These are phyloP conservation scores for Xylariaceae sp. DNA, from an alignment of 2,329 filamentous ascomycete genomes.

Conservation along the genomic window DNA sequence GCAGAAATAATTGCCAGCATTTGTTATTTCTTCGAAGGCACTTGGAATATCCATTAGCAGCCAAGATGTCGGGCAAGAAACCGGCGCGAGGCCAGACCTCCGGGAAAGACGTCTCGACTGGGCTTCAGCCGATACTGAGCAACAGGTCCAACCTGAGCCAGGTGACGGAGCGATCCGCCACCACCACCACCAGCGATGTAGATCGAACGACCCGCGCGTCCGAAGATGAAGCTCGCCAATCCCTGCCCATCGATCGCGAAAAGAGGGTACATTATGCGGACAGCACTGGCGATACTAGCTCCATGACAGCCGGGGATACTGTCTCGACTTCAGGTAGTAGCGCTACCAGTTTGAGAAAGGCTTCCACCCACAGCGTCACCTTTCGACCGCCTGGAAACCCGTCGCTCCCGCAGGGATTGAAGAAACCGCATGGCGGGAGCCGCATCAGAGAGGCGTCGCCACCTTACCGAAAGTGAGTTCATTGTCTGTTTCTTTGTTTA, in stretches of 20 bases:
- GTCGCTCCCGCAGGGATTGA: conserved; percentile 43
- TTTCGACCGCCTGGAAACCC: conserved; percentile 43
- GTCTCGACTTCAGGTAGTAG: conserved; percentile 34
- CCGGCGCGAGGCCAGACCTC: conserved; percentile 24
- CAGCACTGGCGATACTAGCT: conserved; percentile 31
- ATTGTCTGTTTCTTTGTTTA: neutral
- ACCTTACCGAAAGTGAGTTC: conserved; percentile 44
- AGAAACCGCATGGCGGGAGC: conserved; percentile 40
- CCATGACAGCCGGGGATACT: conserved; percentile 34
- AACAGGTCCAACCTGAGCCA: conserved; percentile 23
- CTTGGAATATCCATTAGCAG: conserved; percentile 11
- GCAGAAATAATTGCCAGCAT: conserved; percentile 23
- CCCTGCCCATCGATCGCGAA: conserved; percentile 14
- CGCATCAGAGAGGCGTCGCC: conserved; percentile 45
- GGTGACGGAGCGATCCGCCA: conserved; percentile 15
- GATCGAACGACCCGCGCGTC: conserved; percentile 13
- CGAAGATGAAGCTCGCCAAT: conserved; percentile 13
- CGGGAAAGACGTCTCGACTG: conserved; percentile 27
- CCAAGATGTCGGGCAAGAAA: conserved; percentile 27
- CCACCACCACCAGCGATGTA: conserved; percentile 9
- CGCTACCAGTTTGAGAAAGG: conserved; percentile 37
- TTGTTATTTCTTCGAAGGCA: conserved; percentile 9
- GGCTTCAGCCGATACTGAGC: conserved; percentile 23
- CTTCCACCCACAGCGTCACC: conserved; percentile 44
- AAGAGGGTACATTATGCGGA: conserved; percentile 26